These are phyloP conservation scores for Pestalotiopsis sp. DNA, from an alignment of 2,329 filamentous ascomycete genomes.

Conservation along the genomic window DNA sequence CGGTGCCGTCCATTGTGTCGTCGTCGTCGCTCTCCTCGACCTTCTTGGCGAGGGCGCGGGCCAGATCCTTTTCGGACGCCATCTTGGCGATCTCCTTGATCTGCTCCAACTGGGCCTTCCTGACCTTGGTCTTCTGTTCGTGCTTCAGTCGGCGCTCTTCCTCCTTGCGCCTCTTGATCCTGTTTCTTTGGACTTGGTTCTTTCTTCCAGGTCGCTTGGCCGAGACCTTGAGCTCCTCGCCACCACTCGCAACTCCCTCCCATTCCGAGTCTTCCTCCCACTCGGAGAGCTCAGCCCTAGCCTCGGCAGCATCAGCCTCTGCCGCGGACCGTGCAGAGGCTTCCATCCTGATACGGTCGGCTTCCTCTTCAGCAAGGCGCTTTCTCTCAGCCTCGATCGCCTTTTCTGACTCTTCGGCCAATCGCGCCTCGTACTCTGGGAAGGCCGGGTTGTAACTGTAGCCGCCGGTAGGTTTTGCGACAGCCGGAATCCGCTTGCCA, in stretches of 20 bases:
- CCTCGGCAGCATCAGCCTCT: conserved; percentile 73
- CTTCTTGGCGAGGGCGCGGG: conserved; percentile 43
- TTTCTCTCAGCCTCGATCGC: conserved; percentile 79
- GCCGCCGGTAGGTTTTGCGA: conserved; percentile 77
- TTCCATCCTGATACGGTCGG: conserved; percentile 68
- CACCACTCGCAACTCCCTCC: conserved; percentile 86
- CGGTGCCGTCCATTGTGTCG: conserved; percentile 59
- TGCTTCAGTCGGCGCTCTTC: conserved; percentile 77
- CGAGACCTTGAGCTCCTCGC: conserved; percentile 65
- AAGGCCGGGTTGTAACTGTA: conserved; percentile 93
- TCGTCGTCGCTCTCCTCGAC: conserved; percentile 51
- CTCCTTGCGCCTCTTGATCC: conserved; percentile 84
- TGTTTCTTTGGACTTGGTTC: conserved; percentile 84
- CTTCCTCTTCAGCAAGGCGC: conserved; percentile 68
- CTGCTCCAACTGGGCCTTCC: conserved; percentile 70
- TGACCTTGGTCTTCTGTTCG: conserved; percentile 74
- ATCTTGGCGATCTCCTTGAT: conserved; percentile 73
- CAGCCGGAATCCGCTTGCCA: conserved; percentile 78
- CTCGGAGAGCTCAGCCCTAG: conserved; percentile 64
- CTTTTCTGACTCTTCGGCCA: conserved; percentile 75
- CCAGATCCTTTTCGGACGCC: conserved; percentile 58
- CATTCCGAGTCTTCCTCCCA: conserved; percentile 91
- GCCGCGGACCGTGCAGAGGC: conserved; percentile 71
- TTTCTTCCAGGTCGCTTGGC: conserved; percentile 83
- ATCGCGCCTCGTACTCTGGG: conserved; percentile 78